Conservation (phyloP, 495 filamentous ascomycete species). For the Penicillium waksmanii region DNA sequence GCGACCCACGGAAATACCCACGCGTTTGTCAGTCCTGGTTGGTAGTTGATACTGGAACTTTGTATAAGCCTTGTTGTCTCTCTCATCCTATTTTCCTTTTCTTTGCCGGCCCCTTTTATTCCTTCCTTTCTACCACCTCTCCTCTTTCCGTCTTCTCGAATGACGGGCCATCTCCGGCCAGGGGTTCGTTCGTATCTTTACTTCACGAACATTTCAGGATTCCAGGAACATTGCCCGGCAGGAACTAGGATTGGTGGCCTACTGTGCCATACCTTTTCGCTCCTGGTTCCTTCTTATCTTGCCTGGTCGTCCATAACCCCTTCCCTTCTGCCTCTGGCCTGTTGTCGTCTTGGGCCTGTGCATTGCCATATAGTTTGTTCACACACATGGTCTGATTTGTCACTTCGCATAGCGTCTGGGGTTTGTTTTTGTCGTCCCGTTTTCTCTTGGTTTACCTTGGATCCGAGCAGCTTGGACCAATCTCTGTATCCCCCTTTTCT, state of each 20-base stretch:
- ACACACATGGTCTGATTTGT: constrained; percentile 36
- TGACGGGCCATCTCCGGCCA: neutral
- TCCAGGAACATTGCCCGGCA: constrained; percentile 5
- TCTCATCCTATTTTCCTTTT: constrained; percentile 15
- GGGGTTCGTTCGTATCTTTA: constrained; percentile 14
- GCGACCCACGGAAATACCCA: constrained; percentile 43
- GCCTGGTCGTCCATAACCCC: neutral
- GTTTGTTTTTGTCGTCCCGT: constrained; percentile 27
- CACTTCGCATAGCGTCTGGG: constrained; percentile 51
- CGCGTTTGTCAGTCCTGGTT: constrained; percentile 32
- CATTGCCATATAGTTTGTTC: constrained; percentile 30
- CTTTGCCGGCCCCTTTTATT: neutral
- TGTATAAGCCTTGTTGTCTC: constrained; percentile 31
- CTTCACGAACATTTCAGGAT: constrained; percentile 18
- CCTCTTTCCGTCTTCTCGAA: neutral
- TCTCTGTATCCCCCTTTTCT: constrained; percentile 16
- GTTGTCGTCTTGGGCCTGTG: constrained; percentile 15
- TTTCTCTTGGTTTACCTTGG: constrained; percentile 9
- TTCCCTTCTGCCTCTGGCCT: constrained; percentile 1
- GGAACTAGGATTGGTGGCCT: neutral
- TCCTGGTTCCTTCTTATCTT: neutral
- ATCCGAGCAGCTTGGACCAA: constrained; percentile 13
- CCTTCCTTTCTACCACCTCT: constrained; percentile 10
- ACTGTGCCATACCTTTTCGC: constrained; percentile 1
- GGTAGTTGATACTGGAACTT: constrained; percentile 22